phyloP scores from a whole-genome alignment of 1,284 basidiomycete species.

The Hypsizygus ulmarius region DNA sequence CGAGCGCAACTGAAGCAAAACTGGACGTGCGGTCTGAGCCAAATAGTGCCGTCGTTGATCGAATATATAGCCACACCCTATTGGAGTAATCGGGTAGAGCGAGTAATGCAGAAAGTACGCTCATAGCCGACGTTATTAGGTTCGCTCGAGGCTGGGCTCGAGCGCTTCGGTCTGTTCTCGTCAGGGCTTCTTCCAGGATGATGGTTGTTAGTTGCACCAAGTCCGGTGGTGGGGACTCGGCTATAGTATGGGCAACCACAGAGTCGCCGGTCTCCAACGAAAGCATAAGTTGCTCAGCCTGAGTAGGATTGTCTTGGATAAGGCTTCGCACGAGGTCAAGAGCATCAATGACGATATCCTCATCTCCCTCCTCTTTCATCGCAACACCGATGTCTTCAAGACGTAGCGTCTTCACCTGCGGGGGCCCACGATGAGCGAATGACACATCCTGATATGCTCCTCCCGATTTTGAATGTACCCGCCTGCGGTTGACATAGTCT shows the following conservation, averaged over 20 bases:
- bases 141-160: constrained; percentile 47
- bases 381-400: constrained; percentile 73
- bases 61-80: constrained; percentile 83
- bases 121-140: constrained; percentile 78
- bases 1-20: constrained; percentile 64
- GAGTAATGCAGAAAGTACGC: constrained; percentile 75
- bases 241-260: constrained; percentile 50
- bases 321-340: constrained; percentile 79
- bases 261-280: constrained; percentile 58
- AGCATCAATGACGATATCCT: constrained; percentile 63
- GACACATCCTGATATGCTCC: constrained; percentile 50
- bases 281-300: constrained; percentile 66
- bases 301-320: constrained; percentile 62
- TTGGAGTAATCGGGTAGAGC: constrained; percentile 72
- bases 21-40: constrained; percentile 56
- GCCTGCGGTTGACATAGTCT: constrained; percentile 63
- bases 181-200: constrained; percentile 81
- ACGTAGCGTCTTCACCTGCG: constrained; percentile 44
- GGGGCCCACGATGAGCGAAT: constrained; percentile 40
- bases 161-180: constrained; percentile 46
- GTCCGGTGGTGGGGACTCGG: constrained; percentile 56
- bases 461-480: constrained; percentile 38
- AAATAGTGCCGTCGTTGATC: constrained; percentile 75
- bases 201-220: constrained; percentile 78
- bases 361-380: constrained; percentile 53